Base-by-base conservation (phyloP, 2,329 filamentous ascomycete genomes). In the Sordariomycetes sp. region DNA sequence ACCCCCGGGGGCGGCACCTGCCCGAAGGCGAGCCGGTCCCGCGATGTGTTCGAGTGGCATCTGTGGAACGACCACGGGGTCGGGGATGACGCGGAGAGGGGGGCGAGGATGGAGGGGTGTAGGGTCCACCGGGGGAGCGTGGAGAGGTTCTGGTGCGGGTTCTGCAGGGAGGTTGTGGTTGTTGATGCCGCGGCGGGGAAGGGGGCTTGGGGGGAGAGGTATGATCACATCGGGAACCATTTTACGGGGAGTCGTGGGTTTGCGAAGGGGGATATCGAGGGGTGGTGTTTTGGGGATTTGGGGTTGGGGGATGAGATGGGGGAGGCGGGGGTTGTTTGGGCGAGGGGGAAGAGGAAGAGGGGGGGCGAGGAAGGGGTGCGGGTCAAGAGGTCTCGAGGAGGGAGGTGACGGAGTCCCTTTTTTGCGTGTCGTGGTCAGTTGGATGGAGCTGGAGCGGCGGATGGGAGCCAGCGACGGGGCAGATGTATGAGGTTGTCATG, bases 101-200 rank as follows among this genome's bases (percentile, higher is more conserved):
- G 78, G 1, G 62, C 67, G 1, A 77, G 75, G 58, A 64, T 82
- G 1, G 74, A 78, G 32, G 71, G 68, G 6, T 81, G 80, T 61
- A 79, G 79, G 7, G 79, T 89, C 32, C 86, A 86, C 0, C 74
- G 79, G 15, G 84, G 86, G 59, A 80, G 78, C 34, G 81, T 86
- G 61, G 70, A 72, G 2, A 74, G 78, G 6, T 96, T 90, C 69
- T 96, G 90, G 90, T 96, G 91, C 65, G 90, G 90, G 0, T 95
- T 96, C 67, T 96, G 90, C 67, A 65, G 71, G 17, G 64, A 70
- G 20, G 74, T 83, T 22, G 71, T 89, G 1, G n/a, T 15, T 7
- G 32, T 34, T 15, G 6, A 36, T 13, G 5, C 20, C n/a, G 28
- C 25, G 34, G 48, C 8, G 35, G 34, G 24, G 2, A 50, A 24